Percentiles rank a stretch among this genome's conserved stretches.
Evolutionary conservation across 768 basidiomycete species (phyloP).

Genomic region (Lactifluus subvellereus): DNA sequence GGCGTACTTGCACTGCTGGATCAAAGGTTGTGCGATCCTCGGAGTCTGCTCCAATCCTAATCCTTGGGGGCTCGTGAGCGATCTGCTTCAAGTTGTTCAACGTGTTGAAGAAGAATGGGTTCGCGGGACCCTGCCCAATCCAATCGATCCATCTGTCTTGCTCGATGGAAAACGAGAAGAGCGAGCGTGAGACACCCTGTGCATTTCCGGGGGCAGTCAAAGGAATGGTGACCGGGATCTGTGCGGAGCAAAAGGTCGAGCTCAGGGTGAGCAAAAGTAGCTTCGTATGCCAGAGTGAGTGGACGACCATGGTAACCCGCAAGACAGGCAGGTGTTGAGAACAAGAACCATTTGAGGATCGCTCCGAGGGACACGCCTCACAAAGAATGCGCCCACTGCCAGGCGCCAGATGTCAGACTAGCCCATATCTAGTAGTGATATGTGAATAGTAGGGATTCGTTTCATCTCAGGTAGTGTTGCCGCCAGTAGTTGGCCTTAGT

Average conservation of each 20-base stretch:
- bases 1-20: slow-evolving; percentile 39
- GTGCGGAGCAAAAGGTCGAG: background rate
- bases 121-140: slow-evolving; percentile 46
- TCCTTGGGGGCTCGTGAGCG: slow-evolving; percentile 47
- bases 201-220: slow-evolving; percentile 5
- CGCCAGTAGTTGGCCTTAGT: too few species aligned
- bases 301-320: background rate
- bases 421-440: too few species aligned
- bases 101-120: slow-evolving; percentile 56
- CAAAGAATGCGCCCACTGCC: too few species aligned
- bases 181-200: slow-evolving; percentile 10
- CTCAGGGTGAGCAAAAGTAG: background rate
- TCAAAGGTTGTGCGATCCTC: slow-evolving; percentile 56
- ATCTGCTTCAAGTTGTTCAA: slow-evolving; percentile 50
- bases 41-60: slow-evolving; percentile 52
- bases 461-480: too few species aligned
- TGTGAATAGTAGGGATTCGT: too few species aligned
- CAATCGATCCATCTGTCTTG: slow-evolving; percentile 69
- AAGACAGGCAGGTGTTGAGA: background rate
- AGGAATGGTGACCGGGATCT: slow-evolving; percentile 11
- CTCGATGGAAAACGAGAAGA: slow-evolving; percentile 63
- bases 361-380: too few species aligned
- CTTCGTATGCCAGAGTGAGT: background rate
- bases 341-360: too few species aligned
- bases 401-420: too few species aligned